phyloP scores from a whole-genome alignment of 805 yeast genomes.

The Zygoascus ofunaensis region DNA sequence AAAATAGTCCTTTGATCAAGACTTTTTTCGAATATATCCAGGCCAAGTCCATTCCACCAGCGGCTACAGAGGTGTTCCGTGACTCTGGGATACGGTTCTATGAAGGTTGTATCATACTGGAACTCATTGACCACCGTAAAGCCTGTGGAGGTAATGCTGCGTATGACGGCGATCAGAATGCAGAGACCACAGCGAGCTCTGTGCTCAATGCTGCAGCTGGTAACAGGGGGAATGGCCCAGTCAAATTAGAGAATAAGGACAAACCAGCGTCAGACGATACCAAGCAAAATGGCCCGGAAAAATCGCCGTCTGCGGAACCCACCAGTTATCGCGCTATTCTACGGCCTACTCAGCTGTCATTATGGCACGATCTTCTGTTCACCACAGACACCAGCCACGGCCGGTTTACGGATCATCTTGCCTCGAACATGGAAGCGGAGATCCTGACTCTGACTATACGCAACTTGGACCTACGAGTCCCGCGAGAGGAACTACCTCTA shows the following conservation, averaged over 20 bases:
- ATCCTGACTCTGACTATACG: conserved; percentile 69
- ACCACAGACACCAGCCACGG: conserved; percentile 67
- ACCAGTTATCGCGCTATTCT: conserved; percentile 69
- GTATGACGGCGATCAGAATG: background rate
- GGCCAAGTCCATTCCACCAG: conserved; percentile 76
- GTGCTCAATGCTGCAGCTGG: conserved; percentile 2
- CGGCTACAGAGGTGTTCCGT: conserved; percentile 77
- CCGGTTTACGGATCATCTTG: conserved; percentile 67
- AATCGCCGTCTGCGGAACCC: conserved; percentile 39
- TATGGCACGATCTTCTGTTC: conserved; percentile 76
- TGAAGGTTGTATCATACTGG: conserved; percentile 82
- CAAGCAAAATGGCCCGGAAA: background rate
- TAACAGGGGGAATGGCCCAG: background rate
- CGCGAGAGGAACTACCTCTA: conserved; percentile 21
- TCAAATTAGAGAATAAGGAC: background rate
- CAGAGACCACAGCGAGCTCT: conserved; percentile 2
- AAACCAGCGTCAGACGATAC: background rate
- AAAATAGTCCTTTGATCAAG: conserved; percentile 64
- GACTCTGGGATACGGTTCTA: conserved; percentile 79
- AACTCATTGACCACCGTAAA: conserved; percentile 78
- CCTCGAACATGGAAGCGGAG: conserved; percentile 82
- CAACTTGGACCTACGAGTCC: conserved; percentile 64
- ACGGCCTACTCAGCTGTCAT: conserved; percentile 69
- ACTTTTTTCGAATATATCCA: conserved; percentile 70
- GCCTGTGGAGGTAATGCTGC: conserved; percentile 14